Base-by-base conservation (phyloP, 2,329 filamentous ascomycete genomes). In the Amesomyces nigricolor region DNA sequence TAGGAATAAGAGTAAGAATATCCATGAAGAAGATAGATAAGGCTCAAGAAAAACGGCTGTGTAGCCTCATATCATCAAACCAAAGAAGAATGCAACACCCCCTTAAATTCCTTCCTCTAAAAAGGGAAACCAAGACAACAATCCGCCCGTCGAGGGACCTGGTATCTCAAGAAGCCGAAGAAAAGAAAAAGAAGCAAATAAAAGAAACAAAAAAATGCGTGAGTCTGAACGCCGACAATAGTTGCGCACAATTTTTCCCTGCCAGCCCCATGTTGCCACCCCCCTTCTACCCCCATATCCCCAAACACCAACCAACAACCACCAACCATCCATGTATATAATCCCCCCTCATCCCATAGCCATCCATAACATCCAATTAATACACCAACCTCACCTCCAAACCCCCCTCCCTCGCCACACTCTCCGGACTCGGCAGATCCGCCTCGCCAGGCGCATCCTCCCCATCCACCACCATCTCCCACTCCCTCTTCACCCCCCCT, bases 381-480 rank as follows among this genome's bases (percentile, higher is more conserved):
- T 77, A 80, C 38, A 65, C 68, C 56, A 80, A 69, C 60, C 76
- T 74, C 44, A 80, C 64, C 66, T 79, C 73, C 59, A 73, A 73
- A 40, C 69, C 71, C 49, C 57, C 63, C 66, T 58, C 66, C 42
- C 37, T n/a, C 5, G 51, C 32, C 22, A 26, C 4, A 11, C 35
- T 48, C n/a, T 14, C 62, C n/a, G 64, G 57, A 50, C 66, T 69
- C 7, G 64, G 58, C 44, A 64, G 61, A 38, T 75, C 72, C 44
- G 64, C 63, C 38, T 75, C 74, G 5, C 62, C 65, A n/a, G 67
- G 65, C 13, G 67, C 71, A 54, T 85, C 81, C 32, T 35, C 32
- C 32, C 11, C 9, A 37, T 85, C 81, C 29, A 84, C 67, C 2
- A 75, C 73, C 80, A 85, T 84, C 53, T 84, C 81, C 81, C 81